Evolutionary conservation across 148 eudicot genomes (phyloP).

Genomic region (Persicaria tinctoria): DNA sequence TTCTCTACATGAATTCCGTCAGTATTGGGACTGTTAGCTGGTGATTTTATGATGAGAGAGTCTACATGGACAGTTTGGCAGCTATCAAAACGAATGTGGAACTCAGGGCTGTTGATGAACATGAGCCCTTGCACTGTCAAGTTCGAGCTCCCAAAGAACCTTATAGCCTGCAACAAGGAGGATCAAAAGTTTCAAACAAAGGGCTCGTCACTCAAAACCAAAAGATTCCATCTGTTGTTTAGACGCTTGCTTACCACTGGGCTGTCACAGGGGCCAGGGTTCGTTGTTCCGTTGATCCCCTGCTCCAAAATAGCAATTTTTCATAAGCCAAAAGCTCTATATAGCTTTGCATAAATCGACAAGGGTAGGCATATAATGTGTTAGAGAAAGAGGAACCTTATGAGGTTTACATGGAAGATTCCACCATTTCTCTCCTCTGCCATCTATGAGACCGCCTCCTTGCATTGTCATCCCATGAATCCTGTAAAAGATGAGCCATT

Average conservation of each 20-base stretch:
- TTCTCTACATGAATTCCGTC: slow-evolving; percentile 96
- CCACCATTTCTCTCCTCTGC: slow-evolving; percentile 96
- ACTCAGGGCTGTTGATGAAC: slow-evolving; percentile 75
- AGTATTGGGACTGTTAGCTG: slow-evolving; percentile 70
- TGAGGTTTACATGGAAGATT: slow-evolving; percentile 94
- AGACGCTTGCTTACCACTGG: slow-evolving; percentile 56
- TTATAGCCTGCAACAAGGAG: slow-evolving; percentile 45
- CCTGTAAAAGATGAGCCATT: slow-evolving; percentile 81
- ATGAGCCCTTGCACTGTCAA: slow-evolving; percentile 53
- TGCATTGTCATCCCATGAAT: slow-evolving; percentile 58
- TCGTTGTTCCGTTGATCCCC: slow-evolving; percentile 58
- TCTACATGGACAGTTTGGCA: slow-evolving; percentile 58
- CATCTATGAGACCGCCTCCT: slow-evolving; percentile 81
- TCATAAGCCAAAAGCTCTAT: background rate
- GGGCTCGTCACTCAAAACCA: background rate
- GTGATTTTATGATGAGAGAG: slow-evolving; percentile 54
- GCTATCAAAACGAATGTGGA: slow-evolving; percentile 70
- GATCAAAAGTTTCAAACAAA: background rate
- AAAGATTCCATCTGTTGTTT: background rate
- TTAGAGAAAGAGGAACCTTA: slow-evolving; percentile 33
- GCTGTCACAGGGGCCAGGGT: slow-evolving; percentile 80
- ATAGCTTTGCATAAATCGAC: background rate
- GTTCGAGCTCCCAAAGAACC: slow-evolving; percentile 60
- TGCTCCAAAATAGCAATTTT: slow-evolving; percentile 3
- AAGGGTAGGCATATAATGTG: background rate